Base-by-base conservation (phyloP, 2,329 filamentous ascomycete genomes). In the Emericellopsis cladophorae region DNA sequence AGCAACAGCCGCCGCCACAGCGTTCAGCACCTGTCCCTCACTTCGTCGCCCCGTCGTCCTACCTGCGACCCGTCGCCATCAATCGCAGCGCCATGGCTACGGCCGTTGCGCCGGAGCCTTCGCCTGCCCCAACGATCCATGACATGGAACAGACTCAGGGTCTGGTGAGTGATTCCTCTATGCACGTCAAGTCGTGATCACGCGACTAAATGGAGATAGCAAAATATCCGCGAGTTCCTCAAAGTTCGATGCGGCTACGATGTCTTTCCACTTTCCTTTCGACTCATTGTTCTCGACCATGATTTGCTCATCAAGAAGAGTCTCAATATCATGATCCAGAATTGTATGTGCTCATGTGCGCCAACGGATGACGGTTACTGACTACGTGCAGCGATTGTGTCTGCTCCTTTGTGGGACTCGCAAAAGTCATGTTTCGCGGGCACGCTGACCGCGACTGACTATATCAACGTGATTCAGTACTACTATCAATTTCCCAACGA, bases 381-480 rank as follows among this genome's bases (percentile, higher is more conserved):
- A 35, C 32, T 11, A 4, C n/a, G 7, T 31, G 31, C 22, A 96
- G 90, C 86, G 55, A 98, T 98, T 58, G 92, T 98, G 42, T 98
- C 92, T 24, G 92, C 92, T 40, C 92, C 92, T 39, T 69, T 98
- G 48, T 98, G 92, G 92, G 89, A 98, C 61, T 95, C 90, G 22
- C 82, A 84, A 49, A 85, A 81, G 4, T 94, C 89, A 22, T 87
- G 84, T 31, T 98, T 96, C 61, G 92, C 90, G 33, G 92, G 92
- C 32, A 76, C 98, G 38, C 72, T 98, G 49, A 98, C 92, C 23
- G 92, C 88, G 47, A 94, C 88, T 45, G 92, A 98, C 64, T 98
- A 92, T 60, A 93, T 98, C 65, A 98, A 98, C 56, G 83, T 98
- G 43, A 94, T 98, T 33, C 90, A 96, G 60, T 98, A 98, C 64